Evolutionary conservation across 176 grass and related monocot species (phyloP).

Genomic region (Luzula sylvatica): DNA sequence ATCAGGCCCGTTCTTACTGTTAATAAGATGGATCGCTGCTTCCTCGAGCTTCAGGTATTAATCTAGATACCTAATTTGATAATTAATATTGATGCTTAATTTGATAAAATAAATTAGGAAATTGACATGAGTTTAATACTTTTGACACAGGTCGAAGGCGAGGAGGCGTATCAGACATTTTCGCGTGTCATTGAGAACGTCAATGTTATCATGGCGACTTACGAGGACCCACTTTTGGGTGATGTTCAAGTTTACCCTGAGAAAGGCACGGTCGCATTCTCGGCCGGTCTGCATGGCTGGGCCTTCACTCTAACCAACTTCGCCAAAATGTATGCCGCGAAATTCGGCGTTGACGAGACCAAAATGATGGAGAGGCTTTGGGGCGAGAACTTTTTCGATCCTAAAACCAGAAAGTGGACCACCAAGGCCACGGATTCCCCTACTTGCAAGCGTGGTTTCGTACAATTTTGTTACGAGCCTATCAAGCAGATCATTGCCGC

Average conservation of each 20-base stretch:
- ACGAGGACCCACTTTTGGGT: conserved; percentile 1
- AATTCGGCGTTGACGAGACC: conserved; percentile 13
- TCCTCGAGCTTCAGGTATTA: neutral
- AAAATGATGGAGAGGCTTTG: conserved; percentile 19
- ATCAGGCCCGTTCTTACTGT: conserved; percentile 2
- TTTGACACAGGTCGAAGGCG: neutral
- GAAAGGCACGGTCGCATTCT: conserved; percentile 19
- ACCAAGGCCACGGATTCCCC: neutral
- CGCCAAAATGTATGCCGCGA: conserved; percentile 9
- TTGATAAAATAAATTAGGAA: no score
- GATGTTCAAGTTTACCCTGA: conserved; percentile 15
- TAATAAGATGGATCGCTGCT: conserved; percentile 18
- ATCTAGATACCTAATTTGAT: no score
- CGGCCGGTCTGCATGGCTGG: conserved; percentile 12
- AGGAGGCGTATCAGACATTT: conserved; percentile 11
- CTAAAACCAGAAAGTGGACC: neutral
- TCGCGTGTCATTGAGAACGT: conserved; percentile 10
- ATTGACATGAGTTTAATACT: no score
- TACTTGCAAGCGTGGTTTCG: conserved; percentile 3
- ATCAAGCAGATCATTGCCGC: conserved; percentile 4
- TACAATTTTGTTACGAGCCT: conserved; percentile 1
- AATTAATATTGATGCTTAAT: no score
- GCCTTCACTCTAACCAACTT: conserved; percentile 10
- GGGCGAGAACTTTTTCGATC: conserved; percentile 16
- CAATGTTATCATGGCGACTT: conserved; percentile 17